Percentiles rank a stretch among this genome's conserved stretches.
These are phyloP conservation scores for Apiosordaria backusii DNA, from an alignment of 495 filamentous ascomycete species.

Conservation along the genomic window DNA sequence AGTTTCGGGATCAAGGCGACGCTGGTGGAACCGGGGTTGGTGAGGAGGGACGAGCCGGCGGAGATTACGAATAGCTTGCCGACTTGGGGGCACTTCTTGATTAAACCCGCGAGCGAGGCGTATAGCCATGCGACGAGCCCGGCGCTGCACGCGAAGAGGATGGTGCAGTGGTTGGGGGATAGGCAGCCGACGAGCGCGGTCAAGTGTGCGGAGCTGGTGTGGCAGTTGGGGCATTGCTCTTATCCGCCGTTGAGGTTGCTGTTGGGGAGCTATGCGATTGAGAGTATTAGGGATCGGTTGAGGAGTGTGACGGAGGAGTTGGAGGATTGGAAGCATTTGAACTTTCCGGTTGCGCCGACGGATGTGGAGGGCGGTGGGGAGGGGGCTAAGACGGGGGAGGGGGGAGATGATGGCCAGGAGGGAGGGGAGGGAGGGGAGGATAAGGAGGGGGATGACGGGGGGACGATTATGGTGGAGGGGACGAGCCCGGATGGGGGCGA, in stretches of 20 bases:
- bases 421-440: slow-evolving; percentile 27
- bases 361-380: slow-evolving; percentile 23
- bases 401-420: slow-evolving; percentile 22
- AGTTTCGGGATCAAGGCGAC: slow-evolving; percentile 88
- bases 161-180: slow-evolving; percentile 94
- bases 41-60: slow-evolving; percentile 67
- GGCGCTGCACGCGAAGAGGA: slow-evolving; percentile 82
- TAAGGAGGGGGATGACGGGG: background rate
- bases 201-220: slow-evolving; percentile 91
- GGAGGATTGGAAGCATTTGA: slow-evolving; percentile 84
- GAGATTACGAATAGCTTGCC: slow-evolving; percentile 54
- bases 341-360: slow-evolving; percentile 48
- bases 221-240: slow-evolving; percentile 91
- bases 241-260: slow-evolving; percentile 84
- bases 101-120: slow-evolving; percentile 78
- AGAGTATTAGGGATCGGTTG: slow-evolving; percentile 86
- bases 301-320: slow-evolving; percentile 91
- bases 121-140: slow-evolving; percentile 75
- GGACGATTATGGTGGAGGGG: slow-evolving; percentile 2
- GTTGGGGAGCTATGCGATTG: slow-evolving; percentile 88
- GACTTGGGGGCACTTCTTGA: slow-evolving; percentile 85
- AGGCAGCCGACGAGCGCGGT: slow-evolving; percentile 88
- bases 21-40: slow-evolving; percentile 85
- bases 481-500: background rate
- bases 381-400: slow-evolving; percentile 15